Evolutionary conservation across 192 early-diverging fungal genomes (phyloP).

Genomic region (Backusella psychrophila): DNA sequence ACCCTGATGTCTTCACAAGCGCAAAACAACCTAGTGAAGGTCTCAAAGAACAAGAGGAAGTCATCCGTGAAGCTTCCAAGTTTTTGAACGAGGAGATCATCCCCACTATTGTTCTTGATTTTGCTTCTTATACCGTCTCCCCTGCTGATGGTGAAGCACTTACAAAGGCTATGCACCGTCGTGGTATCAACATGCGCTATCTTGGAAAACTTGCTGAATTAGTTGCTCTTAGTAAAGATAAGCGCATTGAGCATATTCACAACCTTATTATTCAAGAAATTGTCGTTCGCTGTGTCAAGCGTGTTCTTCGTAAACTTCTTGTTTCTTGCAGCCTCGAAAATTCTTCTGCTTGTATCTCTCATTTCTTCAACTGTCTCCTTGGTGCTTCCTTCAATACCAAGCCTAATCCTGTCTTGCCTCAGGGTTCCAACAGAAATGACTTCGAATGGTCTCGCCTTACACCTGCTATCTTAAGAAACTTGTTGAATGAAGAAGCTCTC

Average conservation of each 20-base stretch:
- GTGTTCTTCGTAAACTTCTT: slow-evolving; percentile 72
- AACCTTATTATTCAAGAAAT: slow-evolving; percentile 84
- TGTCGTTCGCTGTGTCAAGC: slow-evolving; percentile 83
- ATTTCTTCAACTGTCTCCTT: slow-evolving; percentile 82
- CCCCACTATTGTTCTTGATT: slow-evolving; percentile 63
- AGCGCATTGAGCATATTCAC: slow-evolving; percentile 52
- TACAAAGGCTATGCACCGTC: slow-evolving; percentile 83
- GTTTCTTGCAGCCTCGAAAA: slow-evolving; percentile 53
- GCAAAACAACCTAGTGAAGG: slow-evolving; percentile 39
- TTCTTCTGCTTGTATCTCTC: slow-evolving; percentile 66
- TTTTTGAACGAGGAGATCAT: slow-evolving; percentile 74
- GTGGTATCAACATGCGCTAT: slow-evolving; percentile 98
- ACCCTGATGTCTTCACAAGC: slow-evolving; percentile 62
- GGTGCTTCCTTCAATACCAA: slow-evolving; percentile 56
- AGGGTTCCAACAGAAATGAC: slow-evolving; percentile 29
- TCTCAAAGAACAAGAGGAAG: slow-evolving; percentile 45
- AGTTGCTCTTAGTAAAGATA: slow-evolving; percentile 59
- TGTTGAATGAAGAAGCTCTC: slow-evolving; percentile 62
- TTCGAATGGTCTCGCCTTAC: slow-evolving; percentile 60
- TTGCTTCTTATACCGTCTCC: slow-evolving; percentile 61
- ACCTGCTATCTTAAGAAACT: slow-evolving; percentile 51
- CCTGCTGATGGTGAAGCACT: slow-evolving; percentile 80
- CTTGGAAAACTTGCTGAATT: slow-evolving; percentile 73
- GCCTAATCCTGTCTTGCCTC: slow-evolving; percentile 47
- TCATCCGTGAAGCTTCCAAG: slow-evolving; percentile 71